These are phyloP conservation scores for Penicillium flavigenum DNA, from an alignment of 495 filamentous ascomycete species.

Conservation along the genomic window DNA sequence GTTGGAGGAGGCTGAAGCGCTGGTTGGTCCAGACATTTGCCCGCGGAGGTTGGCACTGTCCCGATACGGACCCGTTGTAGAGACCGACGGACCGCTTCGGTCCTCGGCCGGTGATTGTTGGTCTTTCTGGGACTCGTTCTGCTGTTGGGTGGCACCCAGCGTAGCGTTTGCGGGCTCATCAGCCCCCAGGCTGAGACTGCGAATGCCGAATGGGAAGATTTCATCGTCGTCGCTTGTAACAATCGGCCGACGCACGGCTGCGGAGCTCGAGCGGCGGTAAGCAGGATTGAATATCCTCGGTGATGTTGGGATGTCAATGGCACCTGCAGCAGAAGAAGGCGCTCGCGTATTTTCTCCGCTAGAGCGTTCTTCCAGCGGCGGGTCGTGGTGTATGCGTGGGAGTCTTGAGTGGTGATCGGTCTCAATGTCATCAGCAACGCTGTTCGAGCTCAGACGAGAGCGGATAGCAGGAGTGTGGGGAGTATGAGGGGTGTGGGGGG, in stretches of 20 bases:
- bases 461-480: constrained; percentile 92
- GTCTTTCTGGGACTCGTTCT: constrained; percentile 39
- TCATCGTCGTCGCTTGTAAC: constrained; percentile 59
- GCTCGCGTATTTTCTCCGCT: constrained; percentile 45
- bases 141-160: constrained; percentile 55
- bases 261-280: constrained; percentile 72
- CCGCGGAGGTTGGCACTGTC: constrained; percentile 41
- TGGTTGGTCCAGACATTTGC: constrained; percentile 39
- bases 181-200: constrained; percentile 73
- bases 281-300: constrained; percentile 61
- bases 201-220: constrained; percentile 61
- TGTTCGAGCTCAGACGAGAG: constrained; percentile 85
- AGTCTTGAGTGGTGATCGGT: constrained; percentile 27
- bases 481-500: constrained; percentile 91
- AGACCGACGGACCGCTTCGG: constrained; percentile 32
- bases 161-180: constrained; percentile 63
- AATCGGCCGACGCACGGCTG: constrained; percentile 64
- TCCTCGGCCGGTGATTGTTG: constrained; percentile 31
- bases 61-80: constrained; percentile 43
- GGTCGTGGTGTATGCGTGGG: constrained; percentile 35
- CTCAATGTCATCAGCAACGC: constrained; percentile 70
- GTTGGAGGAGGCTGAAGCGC: constrained; percentile 34
- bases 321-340: constrained; percentile 53
- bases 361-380: constrained; percentile 38
- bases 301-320: constrained; percentile 82